A percentile compares a stretch with the other conserved stretches of the same genome.
Evolutionary conservation across 2,329 filamentous ascomycete genomes (phyloP).

Genomic region (Metarhizium album): DNA sequence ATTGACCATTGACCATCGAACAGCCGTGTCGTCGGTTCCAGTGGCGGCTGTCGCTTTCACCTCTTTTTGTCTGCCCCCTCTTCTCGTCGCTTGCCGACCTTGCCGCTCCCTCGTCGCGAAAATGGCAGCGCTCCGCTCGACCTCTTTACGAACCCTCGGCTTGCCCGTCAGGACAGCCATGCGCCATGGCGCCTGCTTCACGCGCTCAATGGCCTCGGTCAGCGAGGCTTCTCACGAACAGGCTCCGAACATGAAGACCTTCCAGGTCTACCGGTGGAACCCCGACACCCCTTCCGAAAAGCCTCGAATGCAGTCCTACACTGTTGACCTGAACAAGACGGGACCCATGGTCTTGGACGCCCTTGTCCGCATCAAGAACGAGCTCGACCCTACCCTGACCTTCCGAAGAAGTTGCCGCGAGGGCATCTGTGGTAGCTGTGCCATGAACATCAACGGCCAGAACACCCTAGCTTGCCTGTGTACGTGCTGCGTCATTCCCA

Average conservation of each 20-base stretch:
- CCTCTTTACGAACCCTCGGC: constrained; percentile 41
- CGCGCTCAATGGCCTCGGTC: constrained; percentile 45
- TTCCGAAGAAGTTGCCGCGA: constrained; percentile 95
- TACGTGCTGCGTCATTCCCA: constrained; percentile 40
- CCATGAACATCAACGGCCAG: constrained; percentile 99
- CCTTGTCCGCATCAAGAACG: constrained; percentile 97
- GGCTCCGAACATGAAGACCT: constrained; percentile 73
- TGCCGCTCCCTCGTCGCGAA: constrained; percentile 16
- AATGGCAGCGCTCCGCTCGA: constrained; percentile 54
- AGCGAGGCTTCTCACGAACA: constrained; percentile 49
- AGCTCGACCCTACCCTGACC: constrained; percentile 90
- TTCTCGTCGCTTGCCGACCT: constrained; percentile 14
- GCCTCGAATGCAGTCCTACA: constrained; percentile 91
- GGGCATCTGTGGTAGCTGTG: constrained; percentile 96
- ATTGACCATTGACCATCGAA: background rate
- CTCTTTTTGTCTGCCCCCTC: background rate
- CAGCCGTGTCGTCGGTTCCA: background rate
- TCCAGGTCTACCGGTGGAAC: constrained; percentile 99
- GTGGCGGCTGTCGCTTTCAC: background rate
- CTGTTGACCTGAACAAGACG: constrained; percentile 95
- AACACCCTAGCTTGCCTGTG: constrained; percentile 97
- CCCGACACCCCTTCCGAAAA: constrained; percentile 86
- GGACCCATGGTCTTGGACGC: constrained; percentile 98
- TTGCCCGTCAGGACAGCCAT: constrained; percentile 29
- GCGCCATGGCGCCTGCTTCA: constrained; percentile 30